Percentiles rank a stretch among this genome's conserved stretches.
phyloP scores from a whole-genome alignment of 2,329 filamentous ascomycete species.

The Verticillium nubilum region DNA sequence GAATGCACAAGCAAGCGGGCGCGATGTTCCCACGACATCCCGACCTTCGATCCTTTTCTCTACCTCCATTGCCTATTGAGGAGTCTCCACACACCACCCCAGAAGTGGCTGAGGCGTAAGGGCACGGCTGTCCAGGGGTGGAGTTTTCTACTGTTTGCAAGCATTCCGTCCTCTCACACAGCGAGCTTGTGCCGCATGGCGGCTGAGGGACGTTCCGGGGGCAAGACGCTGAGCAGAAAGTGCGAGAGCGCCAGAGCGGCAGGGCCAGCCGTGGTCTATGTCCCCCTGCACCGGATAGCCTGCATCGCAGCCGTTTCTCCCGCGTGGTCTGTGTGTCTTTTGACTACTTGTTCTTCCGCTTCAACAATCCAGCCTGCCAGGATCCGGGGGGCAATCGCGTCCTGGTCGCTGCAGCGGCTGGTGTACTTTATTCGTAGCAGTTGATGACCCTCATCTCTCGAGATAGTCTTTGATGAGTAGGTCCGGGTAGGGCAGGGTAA shows the following conservation, averaged over 20 bases:
- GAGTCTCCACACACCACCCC: neutral
- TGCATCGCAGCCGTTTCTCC: neutral
- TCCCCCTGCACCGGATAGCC: neutral
- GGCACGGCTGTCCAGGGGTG: neutral
- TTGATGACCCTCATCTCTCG: neutral
- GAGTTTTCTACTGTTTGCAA: neutral
- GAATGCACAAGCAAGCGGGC: neutral
- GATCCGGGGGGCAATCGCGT: neutral
- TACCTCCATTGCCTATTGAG: neutral
- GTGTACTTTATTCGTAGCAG: neutral
- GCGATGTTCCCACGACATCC: neutral
- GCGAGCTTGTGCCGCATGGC: neutral
- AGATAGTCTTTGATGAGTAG: neutral
- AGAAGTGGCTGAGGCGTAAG: neutral
- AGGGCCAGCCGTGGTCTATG: neutral
- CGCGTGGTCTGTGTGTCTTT: neutral
- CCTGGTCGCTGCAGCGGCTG: neutral
- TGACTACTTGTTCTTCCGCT: neutral
- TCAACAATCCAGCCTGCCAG: neutral
- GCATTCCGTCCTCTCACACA: neutral
- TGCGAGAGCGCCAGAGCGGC: neutral
- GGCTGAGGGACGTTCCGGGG: neutral
- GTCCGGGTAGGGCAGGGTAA: neutral
- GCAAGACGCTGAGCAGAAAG: neutral
- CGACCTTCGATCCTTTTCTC: neutral